Base-by-base conservation (phyloP, 306 rosid genomes). In the Prosopis cineraria region DNA sequence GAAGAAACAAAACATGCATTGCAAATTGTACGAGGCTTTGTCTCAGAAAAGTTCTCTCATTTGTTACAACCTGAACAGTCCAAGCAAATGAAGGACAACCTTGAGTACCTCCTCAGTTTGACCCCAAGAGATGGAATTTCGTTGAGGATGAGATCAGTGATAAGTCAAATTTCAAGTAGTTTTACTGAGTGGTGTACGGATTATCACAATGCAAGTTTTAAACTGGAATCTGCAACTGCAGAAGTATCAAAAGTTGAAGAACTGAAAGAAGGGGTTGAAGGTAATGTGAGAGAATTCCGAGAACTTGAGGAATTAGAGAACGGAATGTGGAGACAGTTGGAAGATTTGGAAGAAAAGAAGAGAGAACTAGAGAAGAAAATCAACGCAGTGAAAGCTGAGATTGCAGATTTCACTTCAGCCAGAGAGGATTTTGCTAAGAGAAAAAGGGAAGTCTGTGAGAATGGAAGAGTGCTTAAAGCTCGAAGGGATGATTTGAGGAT, bases 291-390 rank as follows among this genome's bases (percentile, higher is more conserved):
- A n/a, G n/a, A 68, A 20, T 82, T 73, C 29, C 16, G 55, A 69
- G 80, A 73, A 27, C 29, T 24, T 53, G 72, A 55, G 40, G 68
- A 29, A 55, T 14, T 45, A 0, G 85, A 73, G 47, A 72, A 65
- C 10, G 44, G 13, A 31, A 41, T 78, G 48, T 34, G 55, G 25
- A 41, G 31, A 47, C 19, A 47, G 69, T 59, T 82, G 76, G 76
- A 22, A 0, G 3, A 9, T 40, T 59, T 78, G 41, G 43, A 55
- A 3, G 77, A 72, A 66, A 44, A 56, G 48, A 82, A 82, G 73
- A 82, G 73, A 65, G 52, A 56, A 16, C 82, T 82, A 11, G 83
- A 82, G 73, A 76, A 58, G 68, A 29, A 73, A 78, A 67, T 82
- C 20, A 73, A 59, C 58, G 80, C 77, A 44, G 50, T 78, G 10